Base-by-base conservation (phyloP, 2,329 filamentous ascomycete genomes). In the Cercospora berteroae region DNA sequence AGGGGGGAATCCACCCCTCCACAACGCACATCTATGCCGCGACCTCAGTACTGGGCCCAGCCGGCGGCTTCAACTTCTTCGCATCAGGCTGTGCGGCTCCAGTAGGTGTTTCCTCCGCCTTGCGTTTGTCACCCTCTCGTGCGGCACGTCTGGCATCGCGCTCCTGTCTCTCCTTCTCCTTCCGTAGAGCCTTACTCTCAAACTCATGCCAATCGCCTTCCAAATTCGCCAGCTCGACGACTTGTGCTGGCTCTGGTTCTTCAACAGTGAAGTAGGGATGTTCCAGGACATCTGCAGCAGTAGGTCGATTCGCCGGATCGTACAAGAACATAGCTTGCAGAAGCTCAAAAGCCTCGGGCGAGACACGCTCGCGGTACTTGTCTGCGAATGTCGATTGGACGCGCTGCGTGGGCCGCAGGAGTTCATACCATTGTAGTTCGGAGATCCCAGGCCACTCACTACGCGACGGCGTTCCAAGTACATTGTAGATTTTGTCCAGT, bases 141-240 rank as follows among this genome's bases (percentile, higher is more conserved):
- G 75, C 78, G 62, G 76, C 80, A 56, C 81, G 80, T 63, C 85
- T 79, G 18, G 82, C 83, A 74, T 88, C 87, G 69, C 85, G 84
- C 68, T 89, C 87, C 65, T 81, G 80, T 64, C 87, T 87, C 78
- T 95, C 92, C 73, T 93, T 94, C 79, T 97, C 94, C 73, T 95
- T 95, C 33, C 95, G 86, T 27, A 97, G 84, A 16, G 93, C 94
- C 81, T 99, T 99, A 65, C 93, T 96, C 81, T 99, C 95, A 75
- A 98, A 97, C 78, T 99, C 95, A 77, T 99, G 95, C 95, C 95
- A 99, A 74, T 99, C 95, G 23, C 95, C 95, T 74, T 95, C 88
- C 31, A 99, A 85, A 59, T 89, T 83, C 67, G 90, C 88, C 60
- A 99, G 86, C 88, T 97, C 94, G 71, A 89, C 83, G 48, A 93